phyloP scores from a whole-genome alignment of 2,329 filamentous ascomycete genomes.

The Mycosphaerella arachidis region DNA sequence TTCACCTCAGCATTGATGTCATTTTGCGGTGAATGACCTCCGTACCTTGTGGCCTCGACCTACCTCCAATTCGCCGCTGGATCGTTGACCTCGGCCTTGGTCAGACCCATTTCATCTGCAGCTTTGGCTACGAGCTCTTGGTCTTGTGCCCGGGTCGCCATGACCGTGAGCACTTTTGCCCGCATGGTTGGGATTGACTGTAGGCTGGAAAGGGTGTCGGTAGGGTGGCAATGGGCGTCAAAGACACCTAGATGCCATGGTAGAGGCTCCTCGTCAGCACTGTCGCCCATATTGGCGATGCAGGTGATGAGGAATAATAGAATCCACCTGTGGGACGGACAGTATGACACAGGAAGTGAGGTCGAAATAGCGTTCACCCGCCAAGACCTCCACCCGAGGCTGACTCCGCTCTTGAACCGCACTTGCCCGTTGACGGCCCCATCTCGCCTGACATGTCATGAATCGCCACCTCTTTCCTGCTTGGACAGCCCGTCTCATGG shows the following conservation, averaged over 20 bases:
- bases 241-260: conserved; percentile 69
- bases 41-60: conserved; percentile 19
- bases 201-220: conserved; percentile 66
- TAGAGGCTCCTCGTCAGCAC: conserved; percentile 35
- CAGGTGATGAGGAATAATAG: not conserved
- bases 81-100: conserved; percentile 15
- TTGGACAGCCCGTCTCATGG: too few species aligned
- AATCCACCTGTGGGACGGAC: not conserved
- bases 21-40: not conserved
- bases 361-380: not conserved
- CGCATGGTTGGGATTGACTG: conserved; percentile 60
- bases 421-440: not conserved
- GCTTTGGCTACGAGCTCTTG: conserved; percentile 65
- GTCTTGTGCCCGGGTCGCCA: conserved; percentile 73
- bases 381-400: not conserved
- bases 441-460: not conserved
- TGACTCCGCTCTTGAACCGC: not conserved
- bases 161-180: conserved; percentile 62
- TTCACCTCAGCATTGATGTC: not conserved
- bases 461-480: not conserved
- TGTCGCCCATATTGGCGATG: conserved; percentile 14
- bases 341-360: not conserved
- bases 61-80: conserved; percentile 31
- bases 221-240: conserved; percentile 82
- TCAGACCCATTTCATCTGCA: conserved; percentile 53